Base-by-base conservation (phyloP, 208 protist species). In the Leishmania lainsoni region DNA sequence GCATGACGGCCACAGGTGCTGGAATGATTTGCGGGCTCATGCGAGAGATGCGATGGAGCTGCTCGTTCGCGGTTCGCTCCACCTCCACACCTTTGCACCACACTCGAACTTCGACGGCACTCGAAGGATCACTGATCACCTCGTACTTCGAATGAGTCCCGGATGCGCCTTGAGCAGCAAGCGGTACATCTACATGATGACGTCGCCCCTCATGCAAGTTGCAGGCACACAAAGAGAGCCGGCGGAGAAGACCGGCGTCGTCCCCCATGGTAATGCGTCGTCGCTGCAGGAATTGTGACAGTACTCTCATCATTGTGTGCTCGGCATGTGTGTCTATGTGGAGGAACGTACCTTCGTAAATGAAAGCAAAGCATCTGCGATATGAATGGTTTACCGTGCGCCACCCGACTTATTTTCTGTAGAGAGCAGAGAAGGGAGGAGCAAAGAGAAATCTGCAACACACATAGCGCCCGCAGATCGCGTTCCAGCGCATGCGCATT, bases 1-100 rank as follows among this genome's bases (percentile, higher is more conserved):
- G 94, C 95, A 98, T 97, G 20, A 95, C 92, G 0, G 91, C 93
- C 72, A 97, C 86, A 8, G 91, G 93, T 56, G 93, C 87, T 1
- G 81, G 90, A 68, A 97, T 87, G 51, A 97, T 78, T 51, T 83
- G 56, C 5, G 73, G 72, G 48, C 79, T 76, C 88, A 97, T 86
- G 66, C 75, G 85, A 16, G 90, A 87, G 17, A 95, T 83, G 48
- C 89, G 81, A 39, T 73, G 68, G 0, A 97, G 82, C 83, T 97
- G 94, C 66, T 90, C 86, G 69, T 85, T 58, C 10, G 92, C 91
- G 0, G 81, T 83, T 1, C 81, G 83, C 58, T 94, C 92, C 78
- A 96, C 87, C 63, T 92, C 85, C 1, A 96, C 91, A 0, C 91
- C 92, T 0, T 87, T 61, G 26, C 88, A 81, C 92, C 94, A 97